Evolutionary conservation across 2,329 filamentous ascomycete genomes (phyloP), one percentile per base, ranked within the genome.

Genomic region (Cercospora beticola): DNA sequence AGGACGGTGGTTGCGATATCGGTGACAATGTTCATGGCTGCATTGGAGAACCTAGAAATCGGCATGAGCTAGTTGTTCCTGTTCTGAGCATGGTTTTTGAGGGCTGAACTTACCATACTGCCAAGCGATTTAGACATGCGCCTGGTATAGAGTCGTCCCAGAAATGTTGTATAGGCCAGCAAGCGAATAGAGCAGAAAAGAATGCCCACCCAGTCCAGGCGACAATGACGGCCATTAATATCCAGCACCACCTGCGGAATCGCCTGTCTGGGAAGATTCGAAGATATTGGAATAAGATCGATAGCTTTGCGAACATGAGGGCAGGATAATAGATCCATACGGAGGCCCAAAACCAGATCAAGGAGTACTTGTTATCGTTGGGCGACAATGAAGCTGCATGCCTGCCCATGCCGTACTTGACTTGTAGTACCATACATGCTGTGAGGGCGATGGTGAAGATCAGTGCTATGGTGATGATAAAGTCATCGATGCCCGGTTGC

Each of bases 281-380:
- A 5, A 76, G 66, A 63, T 79, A 80, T 64, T 79, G 78, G 33
- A 78, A 63, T 14, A 80, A 65, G 40, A 80, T 79, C 1, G 77
- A 78, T 59, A 77, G 71, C 68, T 80, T 80, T 23, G 75, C 74
- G 36, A 74, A 70, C 67, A 71, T 73, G 3, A 76, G 69, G 3
- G 68, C 74, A 2, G 74, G 68, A 28, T 76, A 73, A 70, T 76
- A 76, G 4, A 75, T 58, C 66, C 72, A 70, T 31, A 76, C 69
- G 0, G 70, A 73, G 12, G 70, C 66, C 70, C 72, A 74, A 62
- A 75, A 76, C 46, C 69, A 73, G 58, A 74, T 73, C n/a, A 76
- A 54, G 3, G 71, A 71, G 23, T 65, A 64, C 28, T 67, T 52
- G 21, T 70, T 67, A n/a, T 76, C 70, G 21, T 70, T 33, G 0